A percentile compares a stretch with the other conserved stretches of the same genome.
Evolutionary conservation across 208 protist species (phyloP).

Genomic region (Wallacemonas sp.): DNA sequence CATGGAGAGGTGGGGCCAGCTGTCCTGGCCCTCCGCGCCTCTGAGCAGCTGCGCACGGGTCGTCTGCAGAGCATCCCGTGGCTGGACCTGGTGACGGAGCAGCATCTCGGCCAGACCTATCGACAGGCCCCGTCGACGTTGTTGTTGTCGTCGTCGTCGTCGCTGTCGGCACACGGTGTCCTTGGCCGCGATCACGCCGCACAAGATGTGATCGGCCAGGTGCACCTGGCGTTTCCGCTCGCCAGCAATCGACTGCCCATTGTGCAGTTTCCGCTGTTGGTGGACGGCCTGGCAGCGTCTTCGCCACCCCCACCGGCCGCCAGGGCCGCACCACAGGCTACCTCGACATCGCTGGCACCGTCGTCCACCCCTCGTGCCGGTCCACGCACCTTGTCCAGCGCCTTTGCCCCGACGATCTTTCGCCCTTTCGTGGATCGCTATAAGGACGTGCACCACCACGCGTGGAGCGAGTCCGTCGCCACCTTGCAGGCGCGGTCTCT

Average conservation of each 20-base stretch:
- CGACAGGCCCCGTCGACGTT: background rate
- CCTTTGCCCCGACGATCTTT: constrained; percentile 28
- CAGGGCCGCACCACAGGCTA: too few relatives aligned
- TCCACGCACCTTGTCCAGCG: too few relatives aligned
- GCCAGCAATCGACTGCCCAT: constrained; percentile 40
- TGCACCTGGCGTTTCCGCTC: constrained; percentile 51
- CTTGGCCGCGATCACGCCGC: background rate
- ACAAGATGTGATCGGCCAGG: too few relatives aligned
- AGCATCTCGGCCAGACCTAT: constrained; percentile 25
- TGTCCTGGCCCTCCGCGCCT: too few relatives aligned
- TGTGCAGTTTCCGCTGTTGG: constrained; percentile 6
- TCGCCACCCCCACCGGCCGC: too few relatives aligned
- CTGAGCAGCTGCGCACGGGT: constrained; percentile 34
- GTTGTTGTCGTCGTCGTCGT: background rate
- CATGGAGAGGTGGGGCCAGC: too few relatives aligned
- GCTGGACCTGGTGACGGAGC: constrained; percentile 74
- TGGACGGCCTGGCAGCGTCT: constrained; percentile 20
- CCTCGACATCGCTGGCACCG: too few relatives aligned
- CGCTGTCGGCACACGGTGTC: background rate
- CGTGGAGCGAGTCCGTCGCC: constrained; percentile 67
- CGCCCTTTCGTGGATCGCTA: constrained; percentile 50
- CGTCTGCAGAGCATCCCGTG: constrained; percentile 63
- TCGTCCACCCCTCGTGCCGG: too few relatives aligned
- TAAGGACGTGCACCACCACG: constrained; percentile 54
- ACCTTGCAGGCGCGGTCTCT: constrained; percentile 56